These are phyloP conservation scores for Helianthus tuberosus DNA, from an alignment of 129 eudicot species.

Conservation along the genomic window DNA sequence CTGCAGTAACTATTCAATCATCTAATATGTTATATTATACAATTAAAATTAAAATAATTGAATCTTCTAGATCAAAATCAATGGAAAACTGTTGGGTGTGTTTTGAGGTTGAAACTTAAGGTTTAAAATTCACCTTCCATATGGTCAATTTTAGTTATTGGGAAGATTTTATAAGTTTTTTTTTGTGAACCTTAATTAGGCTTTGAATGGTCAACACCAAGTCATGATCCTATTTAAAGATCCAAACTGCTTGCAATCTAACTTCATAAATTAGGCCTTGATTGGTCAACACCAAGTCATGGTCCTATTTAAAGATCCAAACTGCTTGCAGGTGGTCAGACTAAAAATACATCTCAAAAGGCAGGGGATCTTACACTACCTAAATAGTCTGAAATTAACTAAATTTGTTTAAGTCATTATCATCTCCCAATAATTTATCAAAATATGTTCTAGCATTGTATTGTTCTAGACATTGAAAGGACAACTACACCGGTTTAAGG, in stretches of 20 bases:
- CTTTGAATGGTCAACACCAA: slow-evolving; percentile 88
- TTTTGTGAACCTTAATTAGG: slow-evolving; percentile 43
- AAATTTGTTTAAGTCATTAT: slow-evolving; percentile 27
- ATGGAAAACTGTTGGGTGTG: too few species aligned
- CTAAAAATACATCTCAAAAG: slow-evolving; percentile 38
- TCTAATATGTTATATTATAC: too few species aligned
- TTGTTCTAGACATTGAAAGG: slow-evolving; percentile 97
- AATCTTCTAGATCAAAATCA: too few species aligned
- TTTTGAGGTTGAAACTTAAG: too few species aligned
- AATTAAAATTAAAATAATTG: too few species aligned
- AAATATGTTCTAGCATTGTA: slow-evolving; percentile 59
- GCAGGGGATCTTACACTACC: slow-evolving; percentile 37
- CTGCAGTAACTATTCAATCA: too few species aligned
- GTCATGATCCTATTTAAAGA: slow-evolving; percentile 74
- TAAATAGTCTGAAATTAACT: slow-evolving; percentile 29
- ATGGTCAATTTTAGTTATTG: too few species aligned
- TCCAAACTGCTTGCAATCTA: slow-evolving; percentile 61
- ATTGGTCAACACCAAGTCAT: slow-evolving; percentile 88
- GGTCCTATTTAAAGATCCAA: slow-evolving; percentile 63
- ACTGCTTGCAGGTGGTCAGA: slow-evolving; percentile 33
- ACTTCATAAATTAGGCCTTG: slow-evolving; percentile 91
- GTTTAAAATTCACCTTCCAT: too few species aligned
- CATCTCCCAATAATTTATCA: slow-evolving; percentile 2
- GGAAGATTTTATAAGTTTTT: too few species aligned
- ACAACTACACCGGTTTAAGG: slow-evolving; percentile 76